Evolutionary conservation across 768 basidiomycete species (phyloP), one percentile per base, ranked within the genome.

Genomic region (Podaxis sp.): DNA sequence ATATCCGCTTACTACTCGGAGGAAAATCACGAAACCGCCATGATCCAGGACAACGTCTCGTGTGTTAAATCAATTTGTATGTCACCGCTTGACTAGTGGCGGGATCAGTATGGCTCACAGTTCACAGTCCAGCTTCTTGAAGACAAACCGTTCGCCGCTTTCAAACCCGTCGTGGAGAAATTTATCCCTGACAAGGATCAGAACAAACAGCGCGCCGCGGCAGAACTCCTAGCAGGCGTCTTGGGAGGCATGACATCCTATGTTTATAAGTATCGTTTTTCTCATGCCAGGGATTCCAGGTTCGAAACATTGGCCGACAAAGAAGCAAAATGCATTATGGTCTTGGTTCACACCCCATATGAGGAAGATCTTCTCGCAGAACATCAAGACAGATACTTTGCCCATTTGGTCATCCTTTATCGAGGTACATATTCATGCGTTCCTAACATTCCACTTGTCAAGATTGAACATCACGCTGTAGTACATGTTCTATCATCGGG

Each of bases 141-240:
- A 67, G 86, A 89, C 65, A 84, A 84, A 59, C 87, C 90, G 0
- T 84, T 92, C 58, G 79, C 84, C 58, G 79, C 79, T 0, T 75
- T 93, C 63, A 81, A 77, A 63, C 86, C 87, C 0, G 81, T 84
- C 1, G 70, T 93, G 40, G 87, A 89, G 59, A 79, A 79, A 36
- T 74, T 91, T n/a, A 75, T 94, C 19, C 72, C 74, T 8, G 83
- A 91, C 68, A 85, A 88, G 64, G 87, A 91, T 65, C 88, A 92
- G 63, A 90, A 96, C 74, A 93, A 94, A 75, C 93, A 93, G 70
- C 81, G 94, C 33, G 93, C 91, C 2, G 88, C 91, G 8, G 93
- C 93, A 4, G 94, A 97, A 73, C 79, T 95, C 57, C 71, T 94
- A 7, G 91, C 90, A 2, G 90, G 90, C 25, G 64, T 90, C n/a